These are phyloP conservation scores for Cyclocybe aegerita DNA, from an alignment of 768 basidiomycete genomes.

Conservation along the genomic window DNA sequence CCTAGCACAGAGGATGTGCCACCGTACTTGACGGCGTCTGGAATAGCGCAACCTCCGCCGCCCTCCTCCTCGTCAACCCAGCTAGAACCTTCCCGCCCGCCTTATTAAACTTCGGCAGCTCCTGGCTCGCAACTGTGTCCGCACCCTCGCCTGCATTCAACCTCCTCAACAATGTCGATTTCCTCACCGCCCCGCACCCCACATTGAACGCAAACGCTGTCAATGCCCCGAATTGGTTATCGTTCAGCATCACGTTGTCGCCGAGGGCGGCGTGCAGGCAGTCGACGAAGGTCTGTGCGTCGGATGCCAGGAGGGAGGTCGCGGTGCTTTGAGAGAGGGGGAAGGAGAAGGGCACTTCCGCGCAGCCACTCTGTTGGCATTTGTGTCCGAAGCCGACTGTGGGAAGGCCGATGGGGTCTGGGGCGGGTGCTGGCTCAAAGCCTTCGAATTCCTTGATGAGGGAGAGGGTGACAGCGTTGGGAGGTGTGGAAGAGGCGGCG, in stretches of 20 bases:
- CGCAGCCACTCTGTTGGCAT: slow-evolving; percentile 20
- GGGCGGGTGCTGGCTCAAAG: slow-evolving; percentile 27
- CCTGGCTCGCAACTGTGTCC: slow-evolving; percentile 34
- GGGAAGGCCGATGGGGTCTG: slow-evolving; percentile 32
- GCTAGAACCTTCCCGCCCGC: no score
- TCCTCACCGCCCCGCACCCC: slow-evolving; percentile 25
- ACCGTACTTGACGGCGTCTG: no score
- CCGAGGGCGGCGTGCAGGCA: slow-evolving; percentile 29
- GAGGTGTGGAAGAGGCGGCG: slow-evolving; percentile 8
- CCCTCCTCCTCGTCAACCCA: no score
- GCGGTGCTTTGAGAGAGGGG: slow-evolving; percentile 24
- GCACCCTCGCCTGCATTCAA: slow-evolving; percentile 34
- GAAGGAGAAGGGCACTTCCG: slow-evolving; percentile 25
- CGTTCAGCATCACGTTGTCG: slow-evolving; percentile 25
- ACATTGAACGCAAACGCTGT: slow-evolving; percentile 32
- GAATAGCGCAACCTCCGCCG: no score
- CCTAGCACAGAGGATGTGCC: no score
- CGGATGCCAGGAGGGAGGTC: slow-evolving; percentile 25
- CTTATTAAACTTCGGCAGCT: slow-evolving; percentile 20
- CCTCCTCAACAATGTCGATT: slow-evolving; percentile 29
- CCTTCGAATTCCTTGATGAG: slow-evolving; percentile 31
- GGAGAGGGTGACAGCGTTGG: slow-evolving; percentile 26
- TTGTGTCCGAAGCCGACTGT: slow-evolving; percentile 35
- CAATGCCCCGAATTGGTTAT: slow-evolving; percentile 36
- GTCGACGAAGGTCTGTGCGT: slow-evolving; percentile 24